Conservation (phyloP, 73 alveolate genomes). For the Stentor roeselii region DNA sequence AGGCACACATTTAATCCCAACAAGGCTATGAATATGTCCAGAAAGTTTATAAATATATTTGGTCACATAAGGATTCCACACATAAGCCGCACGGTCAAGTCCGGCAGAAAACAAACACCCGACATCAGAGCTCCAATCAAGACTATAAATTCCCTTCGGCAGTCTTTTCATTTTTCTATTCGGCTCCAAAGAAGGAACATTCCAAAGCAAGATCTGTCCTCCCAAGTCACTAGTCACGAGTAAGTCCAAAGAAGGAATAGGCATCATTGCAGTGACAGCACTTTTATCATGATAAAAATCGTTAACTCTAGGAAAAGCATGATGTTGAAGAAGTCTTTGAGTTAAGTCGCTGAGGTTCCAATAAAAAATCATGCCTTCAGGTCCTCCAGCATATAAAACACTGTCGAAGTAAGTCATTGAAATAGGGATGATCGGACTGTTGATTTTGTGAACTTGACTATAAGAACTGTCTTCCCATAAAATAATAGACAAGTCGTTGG, state of each 20-base stretch:
- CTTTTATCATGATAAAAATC: constrained; percentile 76
- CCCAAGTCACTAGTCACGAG: constrained; percentile 78
- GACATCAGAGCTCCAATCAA: constrained; percentile 79
- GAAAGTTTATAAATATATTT: constrained; percentile 89
- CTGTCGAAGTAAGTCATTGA: constrained; percentile 31
- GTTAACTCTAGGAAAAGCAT: constrained; percentile 51
- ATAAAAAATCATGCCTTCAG: constrained; percentile 88
- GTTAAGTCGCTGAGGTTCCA: constrained; percentile 73
- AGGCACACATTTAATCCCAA: constrained; percentile 93
- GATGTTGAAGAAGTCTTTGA: constrained; percentile 65
- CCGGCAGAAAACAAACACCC: constrained; percentile 77
- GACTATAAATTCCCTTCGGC: constrained; percentile 69
- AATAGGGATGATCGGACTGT: constrained; percentile 65
- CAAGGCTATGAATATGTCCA: constrained; percentile 95
- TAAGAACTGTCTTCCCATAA: constrained; percentile 91
- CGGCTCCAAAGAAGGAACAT: constrained; percentile 59
- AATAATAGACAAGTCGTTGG: constrained; percentile 92
- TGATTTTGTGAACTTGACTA: constrained; percentile 61
- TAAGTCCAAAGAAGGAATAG: constrained; percentile 58
- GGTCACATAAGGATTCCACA: constrained; percentile 93
- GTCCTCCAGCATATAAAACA: constrained; percentile 80
- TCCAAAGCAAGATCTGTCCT: constrained; percentile 78
- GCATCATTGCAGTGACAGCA: constrained; percentile 76
- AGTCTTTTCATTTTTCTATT: constrained; percentile 64
- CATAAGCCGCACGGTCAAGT: constrained; percentile 83